Evolutionary conservation across 139 green algal genomes (phyloP).

Genomic region (Chlamydomonas asymmetrica): DNA sequence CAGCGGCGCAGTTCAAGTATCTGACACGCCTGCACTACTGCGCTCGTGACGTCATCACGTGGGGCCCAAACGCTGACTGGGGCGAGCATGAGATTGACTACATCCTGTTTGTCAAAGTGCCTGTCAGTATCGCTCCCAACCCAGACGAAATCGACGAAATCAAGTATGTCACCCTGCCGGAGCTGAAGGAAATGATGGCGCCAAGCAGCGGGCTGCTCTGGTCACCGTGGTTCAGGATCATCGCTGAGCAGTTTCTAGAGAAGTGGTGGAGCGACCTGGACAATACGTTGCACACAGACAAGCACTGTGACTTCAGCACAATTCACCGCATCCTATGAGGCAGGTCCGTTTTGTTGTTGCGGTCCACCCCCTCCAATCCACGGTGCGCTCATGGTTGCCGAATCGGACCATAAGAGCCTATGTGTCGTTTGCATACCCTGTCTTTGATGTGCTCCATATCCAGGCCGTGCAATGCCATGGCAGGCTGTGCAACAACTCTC

Average conservation of each 20-base stretch:
- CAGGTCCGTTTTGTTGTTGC: too few relatives aligned
- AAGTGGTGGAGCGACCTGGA: constrained; percentile 88
- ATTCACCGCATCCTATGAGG: constrained; percentile 60
- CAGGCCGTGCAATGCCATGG: too few relatives aligned
- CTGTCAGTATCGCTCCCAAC: background rate
- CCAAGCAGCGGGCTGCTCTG: constrained; percentile 64
- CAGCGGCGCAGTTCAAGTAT: constrained; percentile 46
- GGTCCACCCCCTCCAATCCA: too few relatives aligned
- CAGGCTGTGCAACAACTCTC: too few relatives aligned
- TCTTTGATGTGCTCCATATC: too few relatives aligned
- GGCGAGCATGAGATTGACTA: constrained; percentile 98
- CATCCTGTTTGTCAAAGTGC: constrained; percentile 72
- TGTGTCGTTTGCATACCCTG: too few relatives aligned
- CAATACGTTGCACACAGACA: constrained; percentile 39
- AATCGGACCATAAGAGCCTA: too few relatives aligned
- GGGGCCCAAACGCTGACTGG: constrained; percentile 61
- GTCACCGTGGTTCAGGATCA: constrained; percentile 96
- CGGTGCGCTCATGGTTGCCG: too few relatives aligned
- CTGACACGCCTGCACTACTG: constrained; percentile 95
- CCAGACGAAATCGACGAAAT: constrained; percentile 15
- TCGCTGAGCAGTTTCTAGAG: constrained; percentile 82
- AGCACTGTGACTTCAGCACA: constrained; percentile 48
- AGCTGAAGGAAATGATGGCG: constrained; percentile 80
- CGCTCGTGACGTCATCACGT: constrained; percentile 67
- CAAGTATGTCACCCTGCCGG: constrained; percentile 60